Evolutionary conservation across 352 stramenopile genomes (phyloP), one percentile per base, ranked within the genome.

Genomic region (Globisporangium radiosum): DNA sequence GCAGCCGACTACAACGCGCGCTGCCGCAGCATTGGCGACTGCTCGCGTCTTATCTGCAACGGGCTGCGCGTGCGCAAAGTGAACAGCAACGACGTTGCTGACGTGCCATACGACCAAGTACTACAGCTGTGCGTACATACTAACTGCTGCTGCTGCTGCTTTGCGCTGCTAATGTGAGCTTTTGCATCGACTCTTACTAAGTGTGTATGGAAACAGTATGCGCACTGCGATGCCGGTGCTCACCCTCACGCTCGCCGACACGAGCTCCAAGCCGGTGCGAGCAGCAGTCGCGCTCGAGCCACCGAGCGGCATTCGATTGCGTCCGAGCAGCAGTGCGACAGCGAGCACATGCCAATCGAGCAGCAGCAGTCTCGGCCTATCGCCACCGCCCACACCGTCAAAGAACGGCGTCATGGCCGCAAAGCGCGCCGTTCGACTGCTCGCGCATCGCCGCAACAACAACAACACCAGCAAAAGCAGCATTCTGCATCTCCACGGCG

Each of bases 1-100:
- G 73, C 68, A 15, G 67, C 68, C 38, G 66, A 78, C n/a, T 74
- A 91, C 68, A 91, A 91, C 53, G 65, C 67, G 8, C 71, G 64
- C 7, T 82, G 75, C 54, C 60, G 56, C 8, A 60, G 62, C 9
- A 53, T 62, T 14, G 75, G 76, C 5, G 78, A 85, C 60, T 80
- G 81, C 55, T 76, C 70, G 11, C 68, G 70, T 5, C 60, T 91
- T 10, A 71, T 91, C 39, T 52, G 64, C 36, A 63, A 68, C 10
- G 60, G 71, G 15, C 63, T 75, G 17, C 60, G 64, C 6, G 73
- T 89, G 47, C 74, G 77, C 7, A 72, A 62, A 54, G 67, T 91
- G 50, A 82, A 88, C 54, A 59, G 54, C 17, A 44, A 55, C 4
- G 77, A 89, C 53, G 55, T 83, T 48, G 56, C 66, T 0, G 70